Conservation (phyloP, 116 monocot species). For the Thalassia testudinum region DNA sequence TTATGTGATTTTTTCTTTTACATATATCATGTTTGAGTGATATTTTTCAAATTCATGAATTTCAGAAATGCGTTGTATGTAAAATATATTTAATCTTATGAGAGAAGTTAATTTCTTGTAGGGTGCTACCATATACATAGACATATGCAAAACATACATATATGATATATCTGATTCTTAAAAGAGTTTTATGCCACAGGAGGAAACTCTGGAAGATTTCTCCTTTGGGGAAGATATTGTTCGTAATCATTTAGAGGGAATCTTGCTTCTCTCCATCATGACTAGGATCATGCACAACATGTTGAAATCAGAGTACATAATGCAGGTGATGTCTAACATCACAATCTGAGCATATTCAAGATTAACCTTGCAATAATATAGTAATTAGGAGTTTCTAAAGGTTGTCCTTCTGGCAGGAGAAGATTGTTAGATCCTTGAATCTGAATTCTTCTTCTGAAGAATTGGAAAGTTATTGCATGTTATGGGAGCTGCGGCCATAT, state of each 20-base stretch:
- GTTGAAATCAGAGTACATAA: constrained; percentile 43
- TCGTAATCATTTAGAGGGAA: constrained; percentile 1
- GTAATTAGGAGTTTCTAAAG: neutral
- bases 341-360: neutral
- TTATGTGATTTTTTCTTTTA: too few relatives aligned
- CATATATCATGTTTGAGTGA: too few relatives aligned
- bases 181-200: too few relatives aligned
- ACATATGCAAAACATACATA: too few relatives aligned
- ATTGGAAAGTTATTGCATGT: constrained; percentile 61
- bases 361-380: neutral
- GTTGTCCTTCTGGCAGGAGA: constrained; percentile 28
- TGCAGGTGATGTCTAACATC: constrained; percentile 40
- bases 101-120: too few relatives aligned
- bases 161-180: too few relatives aligned
- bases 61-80: too few relatives aligned
- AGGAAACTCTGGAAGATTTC: too few relatives aligned
- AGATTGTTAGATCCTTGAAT: constrained; percentile 27
- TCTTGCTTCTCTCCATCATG: constrained; percentile 16
- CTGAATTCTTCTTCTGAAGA: constrained; percentile 30
- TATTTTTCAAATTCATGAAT: too few relatives aligned
- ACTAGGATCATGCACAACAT: constrained; percentile 34
- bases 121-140: too few relatives aligned
- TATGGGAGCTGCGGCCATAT: constrained; percentile 76
- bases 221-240: too few relatives aligned
- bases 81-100: too few relatives aligned